A percentile compares a stretch with the other conserved stretches of the same genome.
Evolutionary conservation across 1,284 basidiomycete species (phyloP).

Genomic region (Rhodotorula sp.): DNA sequence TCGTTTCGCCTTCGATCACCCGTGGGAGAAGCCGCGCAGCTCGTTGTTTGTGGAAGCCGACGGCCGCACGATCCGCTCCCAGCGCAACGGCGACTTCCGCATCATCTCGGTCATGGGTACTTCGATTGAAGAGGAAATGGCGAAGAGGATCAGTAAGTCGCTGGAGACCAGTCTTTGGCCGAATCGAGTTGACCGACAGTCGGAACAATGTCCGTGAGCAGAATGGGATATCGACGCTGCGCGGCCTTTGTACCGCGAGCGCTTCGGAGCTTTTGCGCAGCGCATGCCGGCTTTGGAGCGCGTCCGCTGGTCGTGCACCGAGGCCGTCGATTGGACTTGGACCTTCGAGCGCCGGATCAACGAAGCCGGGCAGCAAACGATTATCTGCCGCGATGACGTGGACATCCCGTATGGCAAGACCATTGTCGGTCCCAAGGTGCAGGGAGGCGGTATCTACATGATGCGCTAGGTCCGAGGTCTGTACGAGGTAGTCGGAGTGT

Average conservation of each 20-base stretch:
- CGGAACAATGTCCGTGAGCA: background rate
- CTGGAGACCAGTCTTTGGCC: too few species aligned
- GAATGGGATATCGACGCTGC: slow-evolving; percentile 2
- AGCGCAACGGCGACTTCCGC: background rate
- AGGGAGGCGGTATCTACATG: too few species aligned
- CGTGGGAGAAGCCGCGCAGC: slow-evolving; percentile 1
- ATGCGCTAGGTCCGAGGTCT: too few species aligned
- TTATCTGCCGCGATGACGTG: too few species aligned
- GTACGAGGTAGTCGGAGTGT: too few species aligned
- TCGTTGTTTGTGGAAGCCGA: background rate
- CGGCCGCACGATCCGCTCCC: slow-evolving; percentile 12
- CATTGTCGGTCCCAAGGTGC: too few species aligned
- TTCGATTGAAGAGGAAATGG: background rate
- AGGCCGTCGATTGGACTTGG: background rate
- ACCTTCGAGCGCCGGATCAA: background rate
- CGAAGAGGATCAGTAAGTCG: slow-evolving; percentile 1
- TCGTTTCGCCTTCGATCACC: slow-evolving; percentile 8
- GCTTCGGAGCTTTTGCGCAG: background rate
- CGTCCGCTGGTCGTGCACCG: background rate
- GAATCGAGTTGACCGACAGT: too few species aligned
- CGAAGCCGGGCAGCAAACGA: too few species aligned
- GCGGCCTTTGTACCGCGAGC: background rate
- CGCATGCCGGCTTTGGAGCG: background rate
- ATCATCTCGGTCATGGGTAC: background rate
- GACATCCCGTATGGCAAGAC: too few species aligned